Evolutionary conservation across 2,329 filamentous ascomycete genomes (phyloP).

Genomic region (Beauveria sp.): DNA sequence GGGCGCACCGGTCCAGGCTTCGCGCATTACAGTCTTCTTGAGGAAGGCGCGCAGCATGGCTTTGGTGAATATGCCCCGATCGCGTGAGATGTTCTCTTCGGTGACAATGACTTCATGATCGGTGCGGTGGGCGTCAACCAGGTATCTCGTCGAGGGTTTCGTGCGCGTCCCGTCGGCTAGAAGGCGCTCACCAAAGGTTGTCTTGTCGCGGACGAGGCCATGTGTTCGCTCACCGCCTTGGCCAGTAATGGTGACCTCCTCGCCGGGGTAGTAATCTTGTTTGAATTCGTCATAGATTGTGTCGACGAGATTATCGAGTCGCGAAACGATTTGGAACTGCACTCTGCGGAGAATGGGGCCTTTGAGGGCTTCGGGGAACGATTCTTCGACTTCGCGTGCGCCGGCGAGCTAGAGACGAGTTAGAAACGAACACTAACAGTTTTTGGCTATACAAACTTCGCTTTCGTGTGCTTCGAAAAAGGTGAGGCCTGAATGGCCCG

Average conservation of each 20-base stretch:
- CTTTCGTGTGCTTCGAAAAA: constrained; percentile 91
- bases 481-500: constrained; percentile 80
- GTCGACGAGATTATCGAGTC: constrained; percentile 75
- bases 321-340: constrained; percentile 81
- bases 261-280: constrained; percentile 83
- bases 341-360: constrained; percentile 84
- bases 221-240: constrained; percentile 61
- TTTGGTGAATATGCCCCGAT: constrained; percentile 90
- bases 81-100: constrained; percentile 73
- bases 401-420: constrained; percentile 54
- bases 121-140: constrained; percentile 65
- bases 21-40: constrained; percentile 85
- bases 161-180: constrained; percentile 62
- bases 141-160: constrained; percentile 69
- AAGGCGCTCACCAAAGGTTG: constrained; percentile 55
- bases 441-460: constrained; percentile 57
- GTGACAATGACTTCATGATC: constrained; percentile 72
- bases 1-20: constrained; percentile 91
- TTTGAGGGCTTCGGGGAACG: constrained; percentile 86
- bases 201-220: constrained; percentile 78
- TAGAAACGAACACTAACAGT: not conserved
- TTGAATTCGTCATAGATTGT: constrained; percentile 73
- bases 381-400: constrained; percentile 80
- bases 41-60: constrained; percentile 89
- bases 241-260: constrained; percentile 68